Conservation (phyloP, 345 rosid species). For the Gynandropsis gynandra region DNA sequence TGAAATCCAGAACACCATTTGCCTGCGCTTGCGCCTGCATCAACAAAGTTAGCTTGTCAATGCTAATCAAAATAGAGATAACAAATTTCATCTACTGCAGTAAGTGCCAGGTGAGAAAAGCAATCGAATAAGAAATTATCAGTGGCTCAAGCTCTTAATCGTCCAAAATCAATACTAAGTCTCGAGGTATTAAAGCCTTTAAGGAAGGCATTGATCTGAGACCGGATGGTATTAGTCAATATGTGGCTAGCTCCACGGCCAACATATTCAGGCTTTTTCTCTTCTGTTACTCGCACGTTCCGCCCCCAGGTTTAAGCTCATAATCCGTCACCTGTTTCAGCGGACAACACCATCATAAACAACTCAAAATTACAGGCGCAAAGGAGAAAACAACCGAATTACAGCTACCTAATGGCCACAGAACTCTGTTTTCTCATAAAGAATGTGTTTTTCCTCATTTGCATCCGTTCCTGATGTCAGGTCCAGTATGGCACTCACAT, state of each 20-base stretch:
- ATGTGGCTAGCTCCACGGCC: slow-evolving; percentile 96
- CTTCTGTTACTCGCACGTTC: slow-evolving; percentile 88
- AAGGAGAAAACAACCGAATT: neutral
- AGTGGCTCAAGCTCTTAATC: slow-evolving; percentile 99
- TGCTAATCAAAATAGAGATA: slow-evolving; percentile 4
- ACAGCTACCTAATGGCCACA: slow-evolving; percentile 9
- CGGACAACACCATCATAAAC: slow-evolving; percentile 18
- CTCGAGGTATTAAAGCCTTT: slow-evolving; percentile 76
- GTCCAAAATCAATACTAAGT: slow-evolving; percentile 80
- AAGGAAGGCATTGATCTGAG: slow-evolving; percentile 84
- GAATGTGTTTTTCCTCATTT: slow-evolving; percentile 92
- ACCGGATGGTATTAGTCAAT: slow-evolving; percentile 90
- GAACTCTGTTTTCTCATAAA: slow-evolving; percentile 93
- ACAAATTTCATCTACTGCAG: neutral
- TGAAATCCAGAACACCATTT: slow-evolving; percentile 64
- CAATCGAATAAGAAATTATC: slow-evolving; percentile 34
- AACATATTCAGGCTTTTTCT: slow-evolving; percentile 92
- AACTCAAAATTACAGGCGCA: slow-evolving; percentile 1
- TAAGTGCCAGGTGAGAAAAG: neutral
- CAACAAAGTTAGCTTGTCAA: neutral
- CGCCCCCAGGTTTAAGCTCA: slow-evolving; percentile 98
- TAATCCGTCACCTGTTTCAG: slow-evolving; percentile 76
- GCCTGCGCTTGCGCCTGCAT: slow-evolving; percentile 67
- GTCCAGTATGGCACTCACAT: slow-evolving; percentile 72
- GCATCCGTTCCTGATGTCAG: slow-evolving; percentile 98